These are phyloP conservation scores for Aspergillus sp. DNA, from an alignment of 2,329 filamentous ascomycete genomes.

Conservation along the genomic window DNA sequence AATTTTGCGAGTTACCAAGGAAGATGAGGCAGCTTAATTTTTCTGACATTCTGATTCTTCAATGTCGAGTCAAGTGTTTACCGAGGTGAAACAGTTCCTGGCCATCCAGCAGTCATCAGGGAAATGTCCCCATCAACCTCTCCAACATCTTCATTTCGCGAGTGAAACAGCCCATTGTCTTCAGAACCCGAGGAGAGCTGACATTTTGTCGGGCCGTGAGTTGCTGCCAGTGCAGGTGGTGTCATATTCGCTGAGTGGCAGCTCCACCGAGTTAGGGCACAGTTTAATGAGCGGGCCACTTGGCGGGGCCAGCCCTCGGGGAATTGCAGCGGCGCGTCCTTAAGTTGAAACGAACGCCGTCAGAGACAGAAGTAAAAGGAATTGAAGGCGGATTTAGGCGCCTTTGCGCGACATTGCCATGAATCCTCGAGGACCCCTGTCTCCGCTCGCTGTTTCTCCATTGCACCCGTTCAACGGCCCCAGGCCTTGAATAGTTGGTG, in stretches of 20 bases:
- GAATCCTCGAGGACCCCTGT: constrained; percentile 4
- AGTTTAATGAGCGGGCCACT: constrained; percentile 15
- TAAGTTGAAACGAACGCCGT: constrained; percentile 30
- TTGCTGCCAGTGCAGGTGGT: not conserved
- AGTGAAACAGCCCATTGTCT: too few species aligned
- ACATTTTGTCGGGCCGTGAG: too few species aligned
- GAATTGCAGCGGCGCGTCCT: constrained; percentile 8
- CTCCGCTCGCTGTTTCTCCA: constrained; percentile 8
- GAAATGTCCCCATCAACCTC: not conserved
- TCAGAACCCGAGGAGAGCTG: too few species aligned
- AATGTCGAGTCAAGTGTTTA: not conserved
- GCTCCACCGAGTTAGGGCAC: not conserved
- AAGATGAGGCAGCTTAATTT: too few species aligned
- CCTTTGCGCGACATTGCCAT: not conserved
- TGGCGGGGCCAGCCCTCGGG: constrained; percentile 19
- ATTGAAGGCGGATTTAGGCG: constrained; percentile 11
- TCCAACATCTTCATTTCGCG: too few species aligned
- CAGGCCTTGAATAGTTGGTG: constrained; percentile 15
- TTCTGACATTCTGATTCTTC: too few species aligned
- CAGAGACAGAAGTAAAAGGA: constrained; percentile 27
- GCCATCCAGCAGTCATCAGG: not conserved
- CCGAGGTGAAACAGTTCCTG: not conserved
- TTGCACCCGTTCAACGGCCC: constrained; percentile 13
- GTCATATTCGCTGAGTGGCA: too few species aligned
- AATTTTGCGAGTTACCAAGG: not conserved